Evolutionary conservation across 2,329 filamentous ascomycete genomes (phyloP), one percentile per base, ranked within the genome.

Genomic region (Xylariaceae sp.): DNA sequence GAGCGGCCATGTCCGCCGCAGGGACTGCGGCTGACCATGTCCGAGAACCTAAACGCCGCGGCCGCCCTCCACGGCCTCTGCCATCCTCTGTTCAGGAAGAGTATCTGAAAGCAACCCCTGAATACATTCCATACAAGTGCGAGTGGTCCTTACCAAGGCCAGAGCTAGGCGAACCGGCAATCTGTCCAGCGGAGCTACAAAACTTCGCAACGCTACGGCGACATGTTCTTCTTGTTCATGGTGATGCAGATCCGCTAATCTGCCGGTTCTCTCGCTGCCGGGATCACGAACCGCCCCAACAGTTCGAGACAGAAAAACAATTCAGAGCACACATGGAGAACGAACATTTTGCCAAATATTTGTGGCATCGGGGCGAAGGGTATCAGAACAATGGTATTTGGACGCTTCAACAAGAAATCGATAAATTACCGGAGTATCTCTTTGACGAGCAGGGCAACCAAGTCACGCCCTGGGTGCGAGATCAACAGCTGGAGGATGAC

Each of bases 311-410:
- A 43, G 41, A 50, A 16, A 40, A 52, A 0, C 59, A 61, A 15
- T 70, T 78, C 50, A 47, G 59, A n/a, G 48, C 57, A 2, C 78
- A 83, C 46, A 51, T 81, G 24, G 69, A 80, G 37, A 54, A 67
- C 43, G 52, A 49, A n/a, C 78, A 83, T 51, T 57, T 82, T 31
- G 52, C 65, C 9, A 68, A 70, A 2, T 61, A 75, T 40, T 61
- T 65, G 26, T 81, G 77, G 78, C 68, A 79, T 45, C 62, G 73
- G 29, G 78, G 78, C 12, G 78, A 82, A 36, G 78, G 78, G 0
- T 71, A 71, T 7, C 63, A 59, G 39, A 76, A 76, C 48, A 61
- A 54, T 2, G 55, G 56, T 27, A 52, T 55, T 15, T 44, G 41
- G 36, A 48, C 35, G 11, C 38, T 51, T 13, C 44, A 55, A 31